phyloP scores from a whole-genome alignment of 257 asterid genomes.

The Primulina huaijiensis region DNA sequence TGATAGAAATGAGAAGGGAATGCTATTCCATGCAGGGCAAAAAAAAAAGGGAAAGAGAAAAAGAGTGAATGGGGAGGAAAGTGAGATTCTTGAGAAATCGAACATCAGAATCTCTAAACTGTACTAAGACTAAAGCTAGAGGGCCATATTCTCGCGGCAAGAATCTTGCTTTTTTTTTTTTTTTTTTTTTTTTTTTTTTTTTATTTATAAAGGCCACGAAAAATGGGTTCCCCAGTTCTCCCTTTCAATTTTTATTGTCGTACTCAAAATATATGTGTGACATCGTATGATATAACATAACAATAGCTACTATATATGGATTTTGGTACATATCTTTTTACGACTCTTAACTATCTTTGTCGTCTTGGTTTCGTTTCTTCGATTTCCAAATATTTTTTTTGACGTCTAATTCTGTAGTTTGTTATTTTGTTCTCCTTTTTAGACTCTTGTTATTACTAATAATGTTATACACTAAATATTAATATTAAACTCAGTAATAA shows the following conservation, averaged over 20 bases:
- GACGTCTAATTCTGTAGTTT: too few species aligned
- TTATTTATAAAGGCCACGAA: conserved; percentile 42
- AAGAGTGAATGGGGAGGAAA: conserved; percentile 26
- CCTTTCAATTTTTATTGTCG: conserved; percentile 1
- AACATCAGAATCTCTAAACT: conserved; percentile 40
- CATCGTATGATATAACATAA: too few species aligned
- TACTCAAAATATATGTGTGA: not conserved
- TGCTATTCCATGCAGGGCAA: conserved; percentile 32
- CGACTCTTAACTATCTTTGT: not conserved
- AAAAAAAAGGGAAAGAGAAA: not conserved
- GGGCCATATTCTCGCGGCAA: conserved; percentile 47
- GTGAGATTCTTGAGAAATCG: conserved; percentile 43
- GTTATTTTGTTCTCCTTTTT: too few species aligned
- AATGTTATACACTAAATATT: too few species aligned
- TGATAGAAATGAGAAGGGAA: conserved; percentile 46
- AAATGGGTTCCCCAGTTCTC: conserved; percentile 41
- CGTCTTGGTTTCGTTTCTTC: not conserved
- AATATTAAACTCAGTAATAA: too few species aligned
- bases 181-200: conserved; percentile 40
- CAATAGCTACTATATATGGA: not conserved
- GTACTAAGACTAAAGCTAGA: conserved; percentile 35
- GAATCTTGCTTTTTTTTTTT: conserved; percentile 41
- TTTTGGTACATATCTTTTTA: too few species aligned
- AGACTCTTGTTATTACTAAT: too few species aligned
- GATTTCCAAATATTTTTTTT: too few species aligned